phyloP scores from a whole-genome alignment of 805 yeast species.

The Hanseniaspora clermontiae region DNA sequence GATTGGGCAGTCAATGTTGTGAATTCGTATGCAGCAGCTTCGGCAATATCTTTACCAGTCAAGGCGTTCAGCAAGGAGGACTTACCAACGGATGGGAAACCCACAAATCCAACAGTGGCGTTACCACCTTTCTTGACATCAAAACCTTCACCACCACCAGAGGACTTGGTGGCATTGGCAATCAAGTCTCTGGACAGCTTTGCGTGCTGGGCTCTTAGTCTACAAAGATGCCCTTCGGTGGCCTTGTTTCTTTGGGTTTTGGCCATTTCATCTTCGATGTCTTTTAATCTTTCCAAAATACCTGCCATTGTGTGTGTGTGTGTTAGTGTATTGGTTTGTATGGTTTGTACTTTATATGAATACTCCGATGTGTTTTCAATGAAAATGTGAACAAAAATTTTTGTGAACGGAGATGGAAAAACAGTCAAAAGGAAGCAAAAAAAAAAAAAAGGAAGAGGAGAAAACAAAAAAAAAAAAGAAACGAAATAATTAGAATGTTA shows the following conservation, averaged over 20 bases:
- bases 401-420: neutral
- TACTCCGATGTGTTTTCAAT: neutral
- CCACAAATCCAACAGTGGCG: conserved; percentile 93
- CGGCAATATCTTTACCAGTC: conserved; percentile 84
- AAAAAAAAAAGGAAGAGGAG: too few relatives aligned
- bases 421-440: neutral
- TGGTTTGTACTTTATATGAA: neutral
- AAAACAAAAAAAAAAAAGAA: too few relatives aligned
- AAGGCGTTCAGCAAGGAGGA: conserved; percentile 73
- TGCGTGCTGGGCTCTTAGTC: conserved; percentile 90
- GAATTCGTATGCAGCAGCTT: conserved; percentile 96
- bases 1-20: conserved; percentile 96
- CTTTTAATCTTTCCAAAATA: conserved; percentile 62
- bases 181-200: conserved; percentile 85
- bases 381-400: neutral
- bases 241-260: conserved; percentile 95
- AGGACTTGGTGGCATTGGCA: conserved; percentile 51
- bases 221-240: conserved; percentile 94
- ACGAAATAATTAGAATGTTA: too few relatives aligned
- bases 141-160: conserved; percentile 91
- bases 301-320: conserved; percentile 37
- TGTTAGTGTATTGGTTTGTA: neutral
- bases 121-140: conserved; percentile 99
- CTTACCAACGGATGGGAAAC: conserved; percentile 88
- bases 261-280: conserved; percentile 96